Evolutionary conservation across 148 eudicot genomes (phyloP).

Genomic region (Rhododendron vialii): DNA sequence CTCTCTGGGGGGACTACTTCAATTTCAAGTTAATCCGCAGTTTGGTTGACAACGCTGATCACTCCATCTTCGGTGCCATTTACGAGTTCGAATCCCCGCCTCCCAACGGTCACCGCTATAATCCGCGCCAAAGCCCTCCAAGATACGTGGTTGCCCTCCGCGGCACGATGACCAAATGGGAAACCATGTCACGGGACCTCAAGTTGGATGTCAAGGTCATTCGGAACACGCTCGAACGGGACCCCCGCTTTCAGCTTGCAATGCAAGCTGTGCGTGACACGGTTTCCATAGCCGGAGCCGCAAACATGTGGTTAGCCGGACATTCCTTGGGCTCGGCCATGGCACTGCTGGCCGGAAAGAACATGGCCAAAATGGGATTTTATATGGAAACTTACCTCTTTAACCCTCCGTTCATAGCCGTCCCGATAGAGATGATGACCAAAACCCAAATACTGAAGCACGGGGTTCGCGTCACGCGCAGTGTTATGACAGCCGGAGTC

Average conservation of each 20-base stretch:
- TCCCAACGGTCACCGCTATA: too few relatives aligned
- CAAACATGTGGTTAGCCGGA: constrained; percentile 58
- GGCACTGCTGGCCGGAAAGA: constrained; percentile 54
- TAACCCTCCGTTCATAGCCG: constrained; percentile 64
- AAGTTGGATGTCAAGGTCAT: too few relatives aligned
- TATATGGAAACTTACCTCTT: constrained; percentile 60
- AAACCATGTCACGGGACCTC: too few relatives aligned
- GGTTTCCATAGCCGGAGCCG: constrained; percentile 20
- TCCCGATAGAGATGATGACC: constrained; percentile 40
- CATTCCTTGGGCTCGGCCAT: constrained; percentile 71
- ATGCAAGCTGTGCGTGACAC: too few relatives aligned
- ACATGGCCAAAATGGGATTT: constrained; percentile 35
- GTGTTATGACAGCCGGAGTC: too few relatives aligned
- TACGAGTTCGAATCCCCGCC: too few relatives aligned
- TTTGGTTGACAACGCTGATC: neutral
- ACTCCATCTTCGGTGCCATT: too few relatives aligned
- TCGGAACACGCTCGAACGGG: too few relatives aligned
- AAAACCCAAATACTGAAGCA: constrained; percentile 30
- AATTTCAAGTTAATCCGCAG: constrained; percentile 33
- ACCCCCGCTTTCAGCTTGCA: too few relatives aligned
- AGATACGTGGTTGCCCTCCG: too few relatives aligned
- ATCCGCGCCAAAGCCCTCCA: too few relatives aligned
- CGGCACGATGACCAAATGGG: too few relatives aligned
- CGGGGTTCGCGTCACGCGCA: constrained; percentile 9
- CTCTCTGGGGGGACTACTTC: constrained; percentile 69